Evolutionary conservation across 1,284 basidiomycete genomes (phyloP), one percentile per base, ranked within the genome.

Genomic region (Dichomitus squalens): DNA sequence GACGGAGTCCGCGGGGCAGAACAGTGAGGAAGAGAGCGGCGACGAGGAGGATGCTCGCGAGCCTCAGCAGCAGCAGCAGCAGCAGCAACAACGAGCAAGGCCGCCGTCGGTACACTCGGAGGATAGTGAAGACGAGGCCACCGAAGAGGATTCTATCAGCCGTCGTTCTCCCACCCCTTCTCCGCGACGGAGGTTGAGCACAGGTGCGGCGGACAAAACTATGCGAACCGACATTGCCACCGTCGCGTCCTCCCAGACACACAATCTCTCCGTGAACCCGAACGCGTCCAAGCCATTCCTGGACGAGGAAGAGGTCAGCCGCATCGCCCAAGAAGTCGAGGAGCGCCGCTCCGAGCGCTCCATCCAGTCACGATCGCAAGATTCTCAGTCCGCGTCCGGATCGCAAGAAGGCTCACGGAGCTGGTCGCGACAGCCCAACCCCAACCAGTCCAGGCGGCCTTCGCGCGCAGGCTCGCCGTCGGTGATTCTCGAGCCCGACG

Each of bases 261-360:
- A 54, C 23, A 61, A 53, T 27, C 60, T 55, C 50, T 14, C 36
- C 23, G 21, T 21, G 8, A 48, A 51, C 46, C 59, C 56, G 36
- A 53, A 53, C 14, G 40, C 31, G 31, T 49, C 67, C 18, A 61
- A 57, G 25, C 71, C 69, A 1, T 82, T 81, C 64, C 70, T 86
- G 21, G 75, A 79, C 53, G 72, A 74, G 8, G 76, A 76, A 6
- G 85, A 86, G 57, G 60, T 86, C 14, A 78, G 79, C 40, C 76
- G 79, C 9, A 85, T 87, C 35, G 78, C 79, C 1, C 75, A 73
- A 4, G 86, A 89, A 59, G 73, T 88, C 3, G 79, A 81, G 53
- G 85, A 87, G 63, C 75, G 85, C 14, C 76, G 85, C 25, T 79
- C 78, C 0, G 77, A 83, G 49, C 72, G 74, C 1, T 81, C 80